Base-by-base conservation (phyloP, 306 rosid species). In the Pyrus betulifolia region DNA sequence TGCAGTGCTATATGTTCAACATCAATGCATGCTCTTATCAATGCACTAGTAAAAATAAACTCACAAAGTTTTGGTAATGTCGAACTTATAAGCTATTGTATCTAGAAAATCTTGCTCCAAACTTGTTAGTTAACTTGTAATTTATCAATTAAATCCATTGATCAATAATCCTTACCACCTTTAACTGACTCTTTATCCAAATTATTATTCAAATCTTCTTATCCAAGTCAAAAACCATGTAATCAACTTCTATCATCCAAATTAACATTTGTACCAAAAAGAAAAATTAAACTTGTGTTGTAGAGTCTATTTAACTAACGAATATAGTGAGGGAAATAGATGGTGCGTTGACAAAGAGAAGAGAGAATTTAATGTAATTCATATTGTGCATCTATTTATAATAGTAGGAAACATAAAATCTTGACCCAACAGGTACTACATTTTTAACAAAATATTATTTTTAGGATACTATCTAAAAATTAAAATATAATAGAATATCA, bases 341-440 rank as follows among this genome's bases (percentile, higher is more conserved):
- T 4, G 10, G 2, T 0, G 2, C 0, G 8, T 1, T 6, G 0
- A 0, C 8, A 35, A 35, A 2, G 40, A 35, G 2, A 35, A 35
- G 0, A 35, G 8, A 35, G 2, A 33, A 7, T 33, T 33, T 33
- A 0, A 33, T 33, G 1, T 5, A 33, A 33, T 33, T 33, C 35
- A 4, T 33, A 33, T 33, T 33, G 0, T 33, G 8, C 0, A 6
- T 33, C 1, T 33, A 33, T 33, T 33, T 33, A 35, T 35, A 35
- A 31, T 31, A 31, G 0, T 1, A 35, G 2, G 8, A 35, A 35
- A 35, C 2, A 1, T 35, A 35, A 35, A 35, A 35, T 35, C 2
- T 1, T 35, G 2, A 1, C 8, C 40, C 2, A 35, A 35, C 2
- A 6, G 2, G 8, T 35, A 35, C 0, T 35, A 35, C 40, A 6